A percentile compares a stretch with the other conserved stretches of the same genome.
phyloP scores from a whole-genome alignment of 2,329 filamentous ascomycete genomes.

The Cordyceps farinosa region DNA sequence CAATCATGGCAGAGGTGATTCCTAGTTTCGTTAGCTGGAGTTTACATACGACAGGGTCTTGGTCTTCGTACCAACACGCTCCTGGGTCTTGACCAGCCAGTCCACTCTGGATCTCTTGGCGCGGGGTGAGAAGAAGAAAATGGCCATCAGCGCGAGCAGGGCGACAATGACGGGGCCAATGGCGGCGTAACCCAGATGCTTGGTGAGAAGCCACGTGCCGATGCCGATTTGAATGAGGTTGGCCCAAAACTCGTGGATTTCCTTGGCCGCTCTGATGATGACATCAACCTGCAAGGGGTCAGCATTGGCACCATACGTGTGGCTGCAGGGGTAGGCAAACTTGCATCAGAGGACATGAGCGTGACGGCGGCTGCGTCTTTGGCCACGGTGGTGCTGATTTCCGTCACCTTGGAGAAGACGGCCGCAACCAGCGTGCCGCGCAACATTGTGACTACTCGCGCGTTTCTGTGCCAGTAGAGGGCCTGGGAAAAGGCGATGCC shows the following conservation, averaged over 20 bases:
- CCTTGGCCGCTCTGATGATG: constrained; percentile 33
- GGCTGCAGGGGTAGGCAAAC: background rate
- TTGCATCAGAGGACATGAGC: constrained; percentile 40
- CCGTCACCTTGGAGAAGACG: constrained; percentile 33
- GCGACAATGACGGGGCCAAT: constrained; percentile 33
- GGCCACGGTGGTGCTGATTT: constrained; percentile 26
- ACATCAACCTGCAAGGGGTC: constrained; percentile 31
- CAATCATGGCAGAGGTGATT: constrained; percentile 34
- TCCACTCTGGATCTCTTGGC: constrained; percentile 29
- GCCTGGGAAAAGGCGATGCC: constrained; percentile 32
- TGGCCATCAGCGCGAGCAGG: constrained; percentile 25
- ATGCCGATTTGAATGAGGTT: constrained; percentile 34
- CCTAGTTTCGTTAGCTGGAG: constrained; percentile 18
- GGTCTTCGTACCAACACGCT: constrained; percentile 26
- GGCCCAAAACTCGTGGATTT: constrained; percentile 37
- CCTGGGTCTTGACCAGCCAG: constrained; percentile 27
- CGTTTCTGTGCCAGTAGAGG: constrained; percentile 31
- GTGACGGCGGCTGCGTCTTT: constrained; percentile 36
- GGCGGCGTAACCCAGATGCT: constrained; percentile 33
- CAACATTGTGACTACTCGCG: constrained; percentile 31
- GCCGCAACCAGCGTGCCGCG: constrained; percentile 31
- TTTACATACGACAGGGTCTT: no score
- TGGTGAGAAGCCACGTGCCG: constrained; percentile 32
- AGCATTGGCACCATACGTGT: background rate
- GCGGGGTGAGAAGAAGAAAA: constrained; percentile 26